Percentiles rank a stretch among this genome's conserved stretches.
Evolutionary conservation across 257 asterid species (phyloP).

Genomic region (Ilex asprella): DNA sequence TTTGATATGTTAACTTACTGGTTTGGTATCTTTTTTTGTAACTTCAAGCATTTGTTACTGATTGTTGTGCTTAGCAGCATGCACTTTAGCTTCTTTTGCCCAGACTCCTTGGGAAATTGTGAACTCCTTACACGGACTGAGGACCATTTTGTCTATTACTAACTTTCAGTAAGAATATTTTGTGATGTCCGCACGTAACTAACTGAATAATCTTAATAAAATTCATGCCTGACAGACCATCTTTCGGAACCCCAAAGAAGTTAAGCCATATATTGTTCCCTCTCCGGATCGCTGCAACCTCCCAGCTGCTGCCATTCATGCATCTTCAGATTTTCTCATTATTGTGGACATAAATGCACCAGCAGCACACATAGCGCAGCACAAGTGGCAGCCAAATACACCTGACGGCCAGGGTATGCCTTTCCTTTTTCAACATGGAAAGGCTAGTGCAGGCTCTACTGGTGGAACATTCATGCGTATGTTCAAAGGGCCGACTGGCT

Average conservation of each 20-base stretch:
- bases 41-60: too few species aligned
- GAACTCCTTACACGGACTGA: too few species aligned
- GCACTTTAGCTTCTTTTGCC: too few species aligned
- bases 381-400: slow-evolving; percentile 99
- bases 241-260: slow-evolving; percentile 85
- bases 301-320: slow-evolving; percentile 91
- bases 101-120: too few species aligned
- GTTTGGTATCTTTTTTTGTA: too few species aligned
- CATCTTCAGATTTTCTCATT: slow-evolving; percentile 82
- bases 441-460: slow-evolving; percentile 59
- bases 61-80: too few species aligned
- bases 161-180: too few species aligned
- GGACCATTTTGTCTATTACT: too few species aligned
- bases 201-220: neutral
- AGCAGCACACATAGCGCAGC: slow-evolving; percentile 87
- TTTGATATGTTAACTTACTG: too few species aligned
- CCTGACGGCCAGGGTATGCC: slow-evolving; percentile 99
- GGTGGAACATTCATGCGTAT: slow-evolving; percentile 95
- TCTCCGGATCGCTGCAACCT: slow-evolving; percentile 93
- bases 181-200: too few species aligned
- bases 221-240: slow-evolving; percentile 56
- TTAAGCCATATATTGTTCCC: slow-evolving; percentile 75
- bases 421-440: slow-evolving; percentile 92
- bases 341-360: slow-evolving; percentile 79
- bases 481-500: slow-evolving; percentile 69